phyloP scores from a whole-genome alignment of 306 rosid genomes.

The Quercus glauca region DNA sequence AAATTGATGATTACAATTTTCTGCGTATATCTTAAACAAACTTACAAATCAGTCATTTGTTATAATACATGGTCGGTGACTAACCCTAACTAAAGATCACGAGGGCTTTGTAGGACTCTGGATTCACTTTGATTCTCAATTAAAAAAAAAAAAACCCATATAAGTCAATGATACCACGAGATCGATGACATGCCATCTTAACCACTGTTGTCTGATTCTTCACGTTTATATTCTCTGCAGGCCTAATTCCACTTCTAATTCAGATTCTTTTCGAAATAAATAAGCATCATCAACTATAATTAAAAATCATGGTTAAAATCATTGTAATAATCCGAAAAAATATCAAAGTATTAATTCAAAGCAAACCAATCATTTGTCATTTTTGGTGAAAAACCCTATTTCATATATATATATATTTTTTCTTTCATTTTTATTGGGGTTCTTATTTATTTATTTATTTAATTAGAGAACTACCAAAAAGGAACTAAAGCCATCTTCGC shows the following conservation, averaged over 20 bases:
- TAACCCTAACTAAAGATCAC: slow-evolving; percentile 56
- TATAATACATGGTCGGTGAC: slow-evolving; percentile 45
- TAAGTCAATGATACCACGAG: slow-evolving; percentile 9
- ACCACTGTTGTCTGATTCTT: slow-evolving; percentile 43
- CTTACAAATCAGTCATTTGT: not conserved
- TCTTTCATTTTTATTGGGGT: not conserved
- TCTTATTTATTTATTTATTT: not conserved
- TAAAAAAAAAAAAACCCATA: not conserved
- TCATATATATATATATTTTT: not conserved
- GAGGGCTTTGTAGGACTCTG: slow-evolving; percentile 19
- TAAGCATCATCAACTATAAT: too few relatives aligned
- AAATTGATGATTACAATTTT: not conserved
- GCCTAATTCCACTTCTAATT: slow-evolving; percentile 23
- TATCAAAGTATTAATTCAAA: not conserved
- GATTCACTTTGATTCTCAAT: slow-evolving; percentile 10
- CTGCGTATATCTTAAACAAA: not conserved
- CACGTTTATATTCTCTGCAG: slow-evolving; percentile 31
- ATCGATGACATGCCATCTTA: slow-evolving; percentile 27
- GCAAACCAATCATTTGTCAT: not conserved
- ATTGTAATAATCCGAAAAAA: not conserved
- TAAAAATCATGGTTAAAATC: not conserved
- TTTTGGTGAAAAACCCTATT: not conserved
- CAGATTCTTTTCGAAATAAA: slow-evolving; percentile 3
- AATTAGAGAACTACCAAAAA: not conserved
- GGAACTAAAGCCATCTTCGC: not conserved